Percentiles rank a stretch among this genome's conserved stretches.
Conservation (phyloP, 805 yeast genomes). For the Scheffersomyces lignosus region DNA sequence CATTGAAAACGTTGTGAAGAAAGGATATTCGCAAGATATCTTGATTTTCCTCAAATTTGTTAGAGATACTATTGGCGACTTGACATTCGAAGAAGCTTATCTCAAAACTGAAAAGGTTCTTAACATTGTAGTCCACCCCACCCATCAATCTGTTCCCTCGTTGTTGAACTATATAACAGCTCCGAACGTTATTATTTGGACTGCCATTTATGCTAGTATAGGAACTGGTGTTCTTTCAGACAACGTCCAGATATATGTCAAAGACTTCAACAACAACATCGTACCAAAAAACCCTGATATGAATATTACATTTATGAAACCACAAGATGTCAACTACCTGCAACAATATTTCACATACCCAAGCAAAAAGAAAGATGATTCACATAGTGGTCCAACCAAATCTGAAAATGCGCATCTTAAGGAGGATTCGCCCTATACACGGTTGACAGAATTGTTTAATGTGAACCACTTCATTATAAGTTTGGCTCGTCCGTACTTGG, state of each 20-base stretch:
- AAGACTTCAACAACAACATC: constrained; percentile 58
- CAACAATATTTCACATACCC: constrained; percentile 40
- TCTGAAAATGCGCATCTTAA: constrained; percentile 14
- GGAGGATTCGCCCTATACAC: constrained; percentile 66
- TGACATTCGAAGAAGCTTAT: constrained; percentile 93
- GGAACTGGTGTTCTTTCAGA: constrained; percentile 68
- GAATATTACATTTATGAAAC: constrained; percentile 42
- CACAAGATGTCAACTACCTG: constrained; percentile 46
- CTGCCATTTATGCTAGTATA: constrained; percentile 81
- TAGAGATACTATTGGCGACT: constrained; percentile 68
- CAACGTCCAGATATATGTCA: constrained; percentile 57
- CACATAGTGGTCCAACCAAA: constrained; percentile 13
- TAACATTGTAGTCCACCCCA: constrained; percentile 84
- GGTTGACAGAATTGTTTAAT: constrained; percentile 88
- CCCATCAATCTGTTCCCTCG: constrained; percentile 65
- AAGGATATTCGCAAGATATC: constrained; percentile 87
- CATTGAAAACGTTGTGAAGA: constrained; percentile 70
- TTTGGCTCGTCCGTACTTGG: constrained; percentile 89
- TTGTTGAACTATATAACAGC: constrained; percentile 87
- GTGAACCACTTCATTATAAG: constrained; percentile 93
- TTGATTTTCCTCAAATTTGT: constrained; percentile 78
- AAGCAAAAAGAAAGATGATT: constrained; percentile 10
- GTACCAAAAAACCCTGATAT: constrained; percentile 50
- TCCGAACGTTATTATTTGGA: constrained; percentile 86
- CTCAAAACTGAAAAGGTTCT: constrained; percentile 73